Evolutionary conservation across 768 basidiomycete genomes (phyloP), one percentile per base, ranked within the genome.

Genomic region (Hypholoma fasciculare): DNA sequence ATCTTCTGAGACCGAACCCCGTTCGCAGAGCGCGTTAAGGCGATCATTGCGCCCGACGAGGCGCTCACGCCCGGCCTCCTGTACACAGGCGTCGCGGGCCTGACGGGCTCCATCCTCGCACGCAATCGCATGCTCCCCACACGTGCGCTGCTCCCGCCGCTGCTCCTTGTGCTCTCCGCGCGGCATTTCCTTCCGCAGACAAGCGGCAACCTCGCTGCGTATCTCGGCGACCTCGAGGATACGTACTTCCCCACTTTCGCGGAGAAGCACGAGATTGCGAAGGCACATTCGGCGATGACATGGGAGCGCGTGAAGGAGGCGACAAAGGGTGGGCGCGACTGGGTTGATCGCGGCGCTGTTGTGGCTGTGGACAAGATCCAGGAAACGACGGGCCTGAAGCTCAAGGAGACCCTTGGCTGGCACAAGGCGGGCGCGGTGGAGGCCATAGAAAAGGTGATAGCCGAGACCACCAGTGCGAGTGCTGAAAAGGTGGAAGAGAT

Each of bases 131-230:
- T 77, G 52, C 73, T 95, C 54, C 79, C 86, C 34, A 74, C 85
- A 5, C 89, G 96, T 17, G 64, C 89, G 52, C 60, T 89, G 46
- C 80, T 95, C 13, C 96, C 96, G 0, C 90, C 96, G 0, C 59
- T 84, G 20, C 83, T 94, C 70, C 74, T 94, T 63, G 54, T 89
- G 56, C 68, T 83, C 58, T 86, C 95, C 27, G 76, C 88, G 46
- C 78, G 85, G 55, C 87, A 96, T 71, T 96, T 97, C 85, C 85
- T 97, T 42, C 96, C 96, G 4, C 80, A 88, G 69, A 92, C 92
- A 6, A 81, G 89, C 2, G 63, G 72, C 55, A 95, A 95, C 67
- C 72, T 96, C 63, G 77, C 81, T 11, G 69, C 65, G 2, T 94
- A 92, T 76, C 69, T 87, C 47, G 82, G 82, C 37, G 77, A 79